Conservation (phyloP, 768 basidiomycete species). For the Suillus placidus region DNA sequence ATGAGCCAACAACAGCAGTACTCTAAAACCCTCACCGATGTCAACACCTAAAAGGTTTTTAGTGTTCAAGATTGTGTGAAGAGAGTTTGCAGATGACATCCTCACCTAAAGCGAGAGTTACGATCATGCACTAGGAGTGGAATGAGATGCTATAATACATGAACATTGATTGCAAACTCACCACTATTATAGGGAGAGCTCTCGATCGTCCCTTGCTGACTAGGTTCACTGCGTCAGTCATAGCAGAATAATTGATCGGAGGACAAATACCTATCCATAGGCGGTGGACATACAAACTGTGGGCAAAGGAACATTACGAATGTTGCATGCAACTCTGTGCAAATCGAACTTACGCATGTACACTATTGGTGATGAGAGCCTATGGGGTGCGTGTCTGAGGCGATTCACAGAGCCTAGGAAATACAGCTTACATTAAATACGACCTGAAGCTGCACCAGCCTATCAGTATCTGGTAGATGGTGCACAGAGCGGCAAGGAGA, state of each 20-base stretch:
- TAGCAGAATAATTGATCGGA: background rate
- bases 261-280: background rate
- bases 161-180: background rate
- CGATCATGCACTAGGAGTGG: background rate
- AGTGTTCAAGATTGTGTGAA: background rate
- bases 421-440: background rate
- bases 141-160: background rate
- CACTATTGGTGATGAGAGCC: background rate
- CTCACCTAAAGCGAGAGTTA: background rate
- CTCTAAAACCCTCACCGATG: background rate
- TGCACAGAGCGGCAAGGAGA: background rate
- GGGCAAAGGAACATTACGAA: background rate
- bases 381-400: background rate
- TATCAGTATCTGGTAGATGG: background rate
- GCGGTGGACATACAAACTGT: background rate
- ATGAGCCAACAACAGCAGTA: background rate
- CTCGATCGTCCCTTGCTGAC: background rate
- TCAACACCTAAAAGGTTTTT: background rate
- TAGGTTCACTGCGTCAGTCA: background rate
- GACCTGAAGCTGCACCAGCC: background rate
- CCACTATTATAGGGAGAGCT: background rate
- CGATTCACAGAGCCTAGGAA: background rate
- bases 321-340: background rate
- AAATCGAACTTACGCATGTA: background rate
- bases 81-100: background rate